These are phyloP conservation scores for Aspergillus persii DNA, from an alignment of 2,329 filamentous ascomycete genomes.

Conservation along the genomic window DNA sequence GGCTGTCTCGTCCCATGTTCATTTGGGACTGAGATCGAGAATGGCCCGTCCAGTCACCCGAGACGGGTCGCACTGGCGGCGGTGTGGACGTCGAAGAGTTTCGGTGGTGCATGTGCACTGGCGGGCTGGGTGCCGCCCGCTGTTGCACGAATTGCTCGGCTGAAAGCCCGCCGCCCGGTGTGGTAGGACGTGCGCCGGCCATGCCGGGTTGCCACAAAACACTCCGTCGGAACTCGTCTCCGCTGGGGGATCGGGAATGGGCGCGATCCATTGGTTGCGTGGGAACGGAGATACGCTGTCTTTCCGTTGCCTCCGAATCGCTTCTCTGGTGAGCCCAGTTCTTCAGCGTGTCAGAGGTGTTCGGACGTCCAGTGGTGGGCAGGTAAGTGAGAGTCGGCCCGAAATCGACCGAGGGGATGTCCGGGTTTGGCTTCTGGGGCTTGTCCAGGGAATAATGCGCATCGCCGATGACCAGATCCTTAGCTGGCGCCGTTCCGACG, in stretches of 20 bases:
- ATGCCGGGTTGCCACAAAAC: slow-evolving; percentile 78
- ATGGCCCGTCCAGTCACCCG: slow-evolving; percentile 40
- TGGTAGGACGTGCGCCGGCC: slow-evolving; percentile 46
- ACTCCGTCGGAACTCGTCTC: slow-evolving; percentile 59
- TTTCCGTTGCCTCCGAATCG: slow-evolving; percentile 34
- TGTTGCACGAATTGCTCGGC: slow-evolving; percentile 83
- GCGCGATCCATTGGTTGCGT: slow-evolving; percentile 28
- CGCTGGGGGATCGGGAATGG: slow-evolving; percentile 41
- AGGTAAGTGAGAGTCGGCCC: slow-evolving; percentile 75
- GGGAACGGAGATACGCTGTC: slow-evolving; percentile 20
- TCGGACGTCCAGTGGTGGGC: slow-evolving; percentile 54
- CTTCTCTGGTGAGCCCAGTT: slow-evolving; percentile 32
- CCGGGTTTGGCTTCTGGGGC: slow-evolving; percentile 40
- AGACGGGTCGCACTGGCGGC: slow-evolving; percentile 32
- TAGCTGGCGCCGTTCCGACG: slow-evolving; percentile 58
- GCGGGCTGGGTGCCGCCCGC: slow-evolving; percentile 60
- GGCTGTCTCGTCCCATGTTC: slow-evolving; percentile 21
- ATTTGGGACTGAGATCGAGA: slow-evolving; percentile 35
- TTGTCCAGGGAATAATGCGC: slow-evolving; percentile 42
- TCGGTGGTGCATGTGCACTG: slow-evolving; percentile 61
- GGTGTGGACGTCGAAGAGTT: slow-evolving; percentile 52
- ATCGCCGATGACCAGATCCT: slow-evolving; percentile 48
- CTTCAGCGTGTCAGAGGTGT: slow-evolving; percentile 53
- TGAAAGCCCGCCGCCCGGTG: slow-evolving; percentile 58
- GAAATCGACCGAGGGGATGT: slow-evolving; percentile 77